Evolutionary conservation across 2,329 filamentous ascomycete genomes (phyloP).

Genomic region (Xylariaceae sp.): DNA sequence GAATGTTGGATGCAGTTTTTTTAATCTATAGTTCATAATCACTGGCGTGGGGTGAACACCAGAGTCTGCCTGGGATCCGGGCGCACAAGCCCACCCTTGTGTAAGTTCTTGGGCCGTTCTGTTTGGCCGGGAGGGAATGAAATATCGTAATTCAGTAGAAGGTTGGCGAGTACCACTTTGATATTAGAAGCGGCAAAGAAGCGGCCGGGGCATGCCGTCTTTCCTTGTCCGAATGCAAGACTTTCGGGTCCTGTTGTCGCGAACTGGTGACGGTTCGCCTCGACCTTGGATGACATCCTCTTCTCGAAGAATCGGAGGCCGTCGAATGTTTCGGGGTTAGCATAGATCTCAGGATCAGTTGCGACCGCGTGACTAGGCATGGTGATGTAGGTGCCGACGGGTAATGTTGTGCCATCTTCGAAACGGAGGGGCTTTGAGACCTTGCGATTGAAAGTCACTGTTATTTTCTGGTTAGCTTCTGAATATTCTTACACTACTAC

Average conservation of each 20-base stretch:
- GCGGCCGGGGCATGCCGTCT: constrained; percentile 28
- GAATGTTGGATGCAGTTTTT: constrained; percentile 22
- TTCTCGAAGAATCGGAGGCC: constrained; percentile 29
- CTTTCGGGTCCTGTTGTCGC: constrained; percentile 26
- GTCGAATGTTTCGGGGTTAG: constrained; percentile 28
- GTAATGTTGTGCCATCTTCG: constrained; percentile 25
- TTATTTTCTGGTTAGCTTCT: constrained; percentile 15
- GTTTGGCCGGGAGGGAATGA: constrained; percentile 29
- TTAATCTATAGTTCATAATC: constrained; percentile 9
- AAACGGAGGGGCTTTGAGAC: constrained; percentile 22
- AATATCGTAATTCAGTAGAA: constrained; percentile 27
- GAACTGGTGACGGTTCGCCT: constrained; percentile 30
- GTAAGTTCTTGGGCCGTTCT: constrained; percentile 27
- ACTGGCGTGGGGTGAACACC: constrained; percentile 27
- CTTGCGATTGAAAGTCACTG: constrained; percentile 31
- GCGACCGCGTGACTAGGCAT: constrained; percentile 28
- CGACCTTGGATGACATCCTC: constrained; percentile 27
- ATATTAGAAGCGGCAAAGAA: constrained; percentile 31
- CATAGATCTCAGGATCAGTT: constrained; percentile 28
- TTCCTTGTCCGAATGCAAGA: constrained; percentile 30
- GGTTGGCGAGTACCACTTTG: constrained; percentile 27
- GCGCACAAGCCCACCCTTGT: constrained; percentile 28
- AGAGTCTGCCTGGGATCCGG: constrained; percentile 27
- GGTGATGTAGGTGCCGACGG: constrained; percentile 27
- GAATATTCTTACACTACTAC: no score